Evolutionary conservation across 2,329 filamentous ascomycete genomes (phyloP), one percentile per base, ranked within the genome.

Genomic region (Talaromyces marneffei): DNA sequence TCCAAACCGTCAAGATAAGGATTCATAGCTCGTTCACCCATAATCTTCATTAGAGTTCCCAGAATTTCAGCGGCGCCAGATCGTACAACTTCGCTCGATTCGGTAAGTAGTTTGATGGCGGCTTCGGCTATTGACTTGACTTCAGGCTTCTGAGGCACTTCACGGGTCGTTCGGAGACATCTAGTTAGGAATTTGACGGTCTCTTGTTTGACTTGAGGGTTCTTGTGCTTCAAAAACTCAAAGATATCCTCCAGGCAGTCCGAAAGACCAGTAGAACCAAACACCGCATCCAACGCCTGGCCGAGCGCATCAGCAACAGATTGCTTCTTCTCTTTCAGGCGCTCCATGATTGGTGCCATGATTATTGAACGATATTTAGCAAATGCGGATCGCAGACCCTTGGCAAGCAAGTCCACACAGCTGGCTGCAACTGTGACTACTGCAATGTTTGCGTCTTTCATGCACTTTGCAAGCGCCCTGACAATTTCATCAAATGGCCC

Each of bases 371-470:
- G 87, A 73, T 99, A 91, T 75, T 90, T 96, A 58, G 79, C 82
- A 72, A 96, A 99, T 25, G 82, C 78, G 68, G 85, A 87, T 48
- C 91, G 87, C 63, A 99, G 74, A 54, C 94, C 94, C 69, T 91
- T 94, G 50, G 92, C 93, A 27, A 99, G 79, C 29, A 89, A 83
- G 70, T 97, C 92, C 35, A 97, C 89, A 75, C 93, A 96, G 69
- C 95, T 92, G 2, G 93, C 94, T 5, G 95, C 93, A 65, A 94
- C 88, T 1, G 89, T 94, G 20, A 97, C 94, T 54, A 97, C 94
- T 4, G 91, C 89, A 67, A 99, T 89, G 71, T 99, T 99, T 68
- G 95, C 94, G 68, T 99, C 95, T 76, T 99, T 99, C 94, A 99
- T 99, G 68, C 86, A 91, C 76, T 97, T 99, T 48, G 94, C 93